A percentile compares a stretch with the other conserved stretches of the same genome.
Conservation (phyloP, 1,284 basidiomycete genomes). For the Melampsora abietis-canadensis region DNA sequence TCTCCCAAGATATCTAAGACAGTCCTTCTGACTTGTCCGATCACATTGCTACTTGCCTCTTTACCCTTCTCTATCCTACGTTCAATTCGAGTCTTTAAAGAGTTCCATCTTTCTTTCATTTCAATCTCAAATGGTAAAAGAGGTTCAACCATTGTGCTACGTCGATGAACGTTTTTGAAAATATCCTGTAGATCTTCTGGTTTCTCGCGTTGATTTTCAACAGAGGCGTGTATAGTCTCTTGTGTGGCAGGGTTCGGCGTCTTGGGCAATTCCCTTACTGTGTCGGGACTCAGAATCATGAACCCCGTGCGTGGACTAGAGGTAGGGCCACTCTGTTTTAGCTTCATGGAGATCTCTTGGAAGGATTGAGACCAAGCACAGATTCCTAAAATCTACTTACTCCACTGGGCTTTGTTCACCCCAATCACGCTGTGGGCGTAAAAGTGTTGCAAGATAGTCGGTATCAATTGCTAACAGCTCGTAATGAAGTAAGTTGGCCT, state of each 20-base stretch:
- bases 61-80: background rate
- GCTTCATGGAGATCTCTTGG: background rate
- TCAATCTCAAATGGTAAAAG: constrained; percentile 31
- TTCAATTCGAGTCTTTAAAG: background rate
- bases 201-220: constrained; percentile 19
- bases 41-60: background rate
- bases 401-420: constrained; percentile 24
- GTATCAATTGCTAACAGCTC: constrained; percentile 33
- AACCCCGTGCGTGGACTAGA: constrained; percentile 15
- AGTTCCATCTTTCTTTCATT: constrained; percentile 18
- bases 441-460: constrained; percentile 20
- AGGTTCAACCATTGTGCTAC: constrained; percentile 7
- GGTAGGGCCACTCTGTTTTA: background rate
- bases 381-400: constrained; percentile 11
- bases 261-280: constrained; percentile 24
- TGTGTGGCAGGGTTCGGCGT: constrained; percentile 10
- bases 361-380: background rate
- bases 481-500: constrained; percentile 36
- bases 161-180: constrained; percentile 5
- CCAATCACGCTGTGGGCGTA: constrained; percentile 20
- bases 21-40: background rate
- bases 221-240: constrained; percentile 39
- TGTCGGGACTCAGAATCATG: constrained; percentile 21
- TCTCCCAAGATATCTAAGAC: constrained; percentile 2
- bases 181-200: constrained; percentile 15